These are phyloP conservation scores for Pseudovirgaria hyperparasitica DNA, from an alignment of 2,329 filamentous ascomycete genomes.

Conservation along the genomic window DNA sequence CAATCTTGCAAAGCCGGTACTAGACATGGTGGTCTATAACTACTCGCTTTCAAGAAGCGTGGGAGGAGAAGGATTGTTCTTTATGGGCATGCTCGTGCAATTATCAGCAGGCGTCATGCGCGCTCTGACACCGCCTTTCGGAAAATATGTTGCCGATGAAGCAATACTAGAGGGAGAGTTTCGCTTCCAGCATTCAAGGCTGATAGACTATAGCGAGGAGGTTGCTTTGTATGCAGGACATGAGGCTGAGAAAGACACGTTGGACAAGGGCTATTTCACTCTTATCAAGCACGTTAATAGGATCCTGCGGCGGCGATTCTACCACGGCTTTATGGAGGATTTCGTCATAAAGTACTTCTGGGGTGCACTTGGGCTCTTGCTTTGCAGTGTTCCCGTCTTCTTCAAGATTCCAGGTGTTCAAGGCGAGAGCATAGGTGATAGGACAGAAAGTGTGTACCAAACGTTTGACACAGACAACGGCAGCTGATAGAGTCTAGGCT, in stretches of 20 bases:
- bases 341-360: slow-evolving; percentile 99
- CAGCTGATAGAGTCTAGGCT: slow-evolving; percentile 37
- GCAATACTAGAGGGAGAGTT: slow-evolving; percentile 92
- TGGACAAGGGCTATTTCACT: slow-evolving; percentile 98
- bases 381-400: slow-evolving; percentile 93
- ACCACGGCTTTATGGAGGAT: slow-evolving; percentile 99
- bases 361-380: slow-evolving; percentile 80
- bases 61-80: slow-evolving; percentile 89
- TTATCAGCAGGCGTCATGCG: slow-evolving; percentile 88
- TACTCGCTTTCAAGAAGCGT: slow-evolving; percentile 87
- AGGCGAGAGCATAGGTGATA: slow-evolving; percentile 51
- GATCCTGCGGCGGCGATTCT: slow-evolving; percentile 78
- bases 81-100: slow-evolving; percentile 90
- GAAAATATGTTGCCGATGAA: slow-evolving; percentile 95
- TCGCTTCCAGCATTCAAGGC: slow-evolving; percentile 80
- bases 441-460: slow-evolving; percentile 42
- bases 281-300: slow-evolving; percentile 98
- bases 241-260: slow-evolving; percentile 84
- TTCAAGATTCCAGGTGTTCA: slow-evolving; percentile 66
- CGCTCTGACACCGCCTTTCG: slow-evolving; percentile 86
- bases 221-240: slow-evolving; percentile 86
- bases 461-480: slow-evolving; percentile 2
- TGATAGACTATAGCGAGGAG: slow-evolving; percentile 95
- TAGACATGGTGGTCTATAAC: slow-evolving; percentile 96
- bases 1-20: slow-evolving; percentile 83